A percentile compares a stretch with the other conserved stretches of the same genome.
Evolutionary conservation across 257 asterid genomes (phyloP).

Genomic region (Solanum medicagineum): DNA sequence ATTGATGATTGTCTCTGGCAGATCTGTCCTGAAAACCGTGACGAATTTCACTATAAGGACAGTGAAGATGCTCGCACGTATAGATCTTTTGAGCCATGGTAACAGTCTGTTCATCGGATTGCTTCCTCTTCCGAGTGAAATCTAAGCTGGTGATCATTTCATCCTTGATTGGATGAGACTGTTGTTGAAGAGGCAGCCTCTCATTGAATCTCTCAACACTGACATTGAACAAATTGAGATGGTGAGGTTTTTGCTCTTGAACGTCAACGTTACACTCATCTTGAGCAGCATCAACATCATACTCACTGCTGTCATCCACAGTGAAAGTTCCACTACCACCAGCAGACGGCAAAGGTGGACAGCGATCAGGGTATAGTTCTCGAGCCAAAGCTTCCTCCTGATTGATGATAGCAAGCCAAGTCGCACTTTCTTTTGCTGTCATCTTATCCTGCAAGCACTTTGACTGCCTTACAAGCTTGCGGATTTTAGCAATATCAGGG

Average conservation of each 20-base stretch:
- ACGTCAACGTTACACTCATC: slow-evolving; percentile 39
- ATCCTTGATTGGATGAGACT: slow-evolving; percentile 25
- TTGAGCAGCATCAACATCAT: slow-evolving; percentile 55
- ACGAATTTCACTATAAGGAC: slow-evolving; percentile 49
- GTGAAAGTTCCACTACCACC: background rate
- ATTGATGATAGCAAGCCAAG: slow-evolving; percentile 10
- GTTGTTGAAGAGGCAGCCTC: slow-evolving; percentile 22
- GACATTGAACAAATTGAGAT: slow-evolving; percentile 23
- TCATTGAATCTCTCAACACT: slow-evolving; percentile 27
- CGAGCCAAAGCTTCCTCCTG: slow-evolving; percentile 10
- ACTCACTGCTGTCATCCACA: slow-evolving; percentile 42
- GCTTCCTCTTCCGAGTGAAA: slow-evolving; percentile 52
- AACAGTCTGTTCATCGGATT: slow-evolving; percentile 20
- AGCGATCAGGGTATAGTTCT: background rate
- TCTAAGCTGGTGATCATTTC: slow-evolving; percentile 33
- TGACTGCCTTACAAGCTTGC: slow-evolving; percentile 7
- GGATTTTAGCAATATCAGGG: slow-evolving; percentile 5
- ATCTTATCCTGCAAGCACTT: slow-evolving; percentile 14
- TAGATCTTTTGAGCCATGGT: slow-evolving; percentile 39
- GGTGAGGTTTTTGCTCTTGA: slow-evolving; percentile 61
- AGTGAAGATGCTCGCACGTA: slow-evolving; percentile 56
- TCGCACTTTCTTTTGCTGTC: slow-evolving; percentile 10
- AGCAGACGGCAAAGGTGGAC: background rate
- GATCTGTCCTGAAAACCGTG: slow-evolving; percentile 49
- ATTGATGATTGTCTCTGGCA: slow-evolving; percentile 56